Percentiles rank a stretch among this genome's conserved stretches.
These are phyloP conservation scores for Solanum appendiculatum DNA, from an alignment of 257 asterid genomes.

Conservation along the genomic window DNA sequence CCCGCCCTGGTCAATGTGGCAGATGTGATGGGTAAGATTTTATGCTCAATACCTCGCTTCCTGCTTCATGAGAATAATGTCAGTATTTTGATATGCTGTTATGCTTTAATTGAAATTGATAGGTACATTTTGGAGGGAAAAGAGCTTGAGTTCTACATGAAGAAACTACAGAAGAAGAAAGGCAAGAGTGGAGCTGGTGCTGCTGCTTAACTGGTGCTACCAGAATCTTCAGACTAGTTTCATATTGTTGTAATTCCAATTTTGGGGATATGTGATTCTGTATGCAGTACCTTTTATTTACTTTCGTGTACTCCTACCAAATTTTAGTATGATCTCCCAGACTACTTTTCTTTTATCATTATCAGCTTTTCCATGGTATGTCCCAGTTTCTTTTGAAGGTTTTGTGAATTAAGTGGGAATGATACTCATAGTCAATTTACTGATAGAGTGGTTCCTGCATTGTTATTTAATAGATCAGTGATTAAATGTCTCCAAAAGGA, in stretches of 20 bases:
- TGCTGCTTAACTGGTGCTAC: neutral
- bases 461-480: neutral
- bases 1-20: slow-evolving; percentile 57
- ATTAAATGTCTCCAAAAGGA: neutral
- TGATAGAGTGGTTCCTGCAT: neutral
- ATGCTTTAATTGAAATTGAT: neutral
- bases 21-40: slow-evolving; percentile 44
- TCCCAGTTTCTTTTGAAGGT: neutral
- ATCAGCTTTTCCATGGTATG: neutral
- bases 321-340: neutral
- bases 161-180: slow-evolving; percentile 3
- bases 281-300: neutral
- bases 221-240: neutral
- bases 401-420: neutral
- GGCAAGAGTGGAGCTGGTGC: slow-evolving; percentile 19
- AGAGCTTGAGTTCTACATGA: slow-evolving; percentile 5
- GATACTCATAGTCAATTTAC: neutral
- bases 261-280: neutral
- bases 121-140: slow-evolving; percentile 21
- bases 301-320: neutral
- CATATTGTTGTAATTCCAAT: neutral
- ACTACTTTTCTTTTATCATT: neutral
- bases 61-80: neutral
- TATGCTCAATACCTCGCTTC: neutral
- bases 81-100: neutral